Evolutionary conservation across 495 filamentous ascomycete species (phyloP).

Genomic region (Penicillium roqueforti): DNA sequence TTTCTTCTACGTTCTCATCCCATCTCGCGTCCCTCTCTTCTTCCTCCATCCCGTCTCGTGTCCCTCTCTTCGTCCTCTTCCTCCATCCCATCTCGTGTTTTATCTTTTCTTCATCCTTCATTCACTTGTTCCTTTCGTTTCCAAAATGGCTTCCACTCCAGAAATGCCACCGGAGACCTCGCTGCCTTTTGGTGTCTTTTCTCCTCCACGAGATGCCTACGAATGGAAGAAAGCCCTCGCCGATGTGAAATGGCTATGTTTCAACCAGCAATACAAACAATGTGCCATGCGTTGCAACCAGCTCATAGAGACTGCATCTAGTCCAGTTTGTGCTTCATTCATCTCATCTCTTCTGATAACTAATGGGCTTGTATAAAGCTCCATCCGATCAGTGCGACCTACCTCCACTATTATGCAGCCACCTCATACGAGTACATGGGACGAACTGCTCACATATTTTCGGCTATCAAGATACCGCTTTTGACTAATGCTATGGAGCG

Average conservation of each 20-base stretch:
- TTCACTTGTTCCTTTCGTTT: background rate
- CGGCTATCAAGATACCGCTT: constrained; percentile 34
- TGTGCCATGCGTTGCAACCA: constrained; percentile 36
- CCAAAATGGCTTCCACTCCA: background rate
- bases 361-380: constrained; percentile 24
- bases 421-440: constrained; percentile 43
- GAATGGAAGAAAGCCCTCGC: constrained; percentile 36
- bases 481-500: constrained; percentile 32
- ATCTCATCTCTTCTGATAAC: background rate
- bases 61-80: background rate
- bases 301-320: constrained; percentile 24
- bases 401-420: constrained; percentile 45
- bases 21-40: no score
- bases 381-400: constrained; percentile 34
- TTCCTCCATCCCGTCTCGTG: background rate
- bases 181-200: constrained; percentile 15
- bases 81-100: background rate
- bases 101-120: background rate
- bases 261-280: constrained; percentile 43
- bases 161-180: background rate
- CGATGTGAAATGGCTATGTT: constrained; percentile 36
- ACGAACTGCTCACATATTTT: constrained; percentile 39
- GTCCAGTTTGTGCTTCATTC: constrained; percentile 25
- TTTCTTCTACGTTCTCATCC: no score
- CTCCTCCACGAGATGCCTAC: constrained; percentile 13